Evolutionary conservation across 371 early-diverging fungal genomes (phyloP).

Genomic region (Circinella umbellata): DNA sequence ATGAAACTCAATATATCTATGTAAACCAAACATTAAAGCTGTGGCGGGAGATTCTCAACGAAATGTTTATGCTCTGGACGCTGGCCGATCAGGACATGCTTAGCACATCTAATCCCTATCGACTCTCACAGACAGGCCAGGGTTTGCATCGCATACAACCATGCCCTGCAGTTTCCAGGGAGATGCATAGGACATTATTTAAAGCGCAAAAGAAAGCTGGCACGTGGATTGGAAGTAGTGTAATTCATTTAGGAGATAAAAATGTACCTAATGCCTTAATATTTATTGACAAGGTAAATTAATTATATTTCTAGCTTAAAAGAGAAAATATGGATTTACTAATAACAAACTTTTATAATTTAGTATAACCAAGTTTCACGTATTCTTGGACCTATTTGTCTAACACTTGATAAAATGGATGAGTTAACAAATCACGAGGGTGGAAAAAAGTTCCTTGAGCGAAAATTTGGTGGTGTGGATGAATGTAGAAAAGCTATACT

Average conservation of each 20-base stretch:
- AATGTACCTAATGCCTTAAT: constrained; percentile 92
- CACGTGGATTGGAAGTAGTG: constrained; percentile 94
- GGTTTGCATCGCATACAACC: constrained; percentile 89
- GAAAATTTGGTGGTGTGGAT: constrained; percentile 70
- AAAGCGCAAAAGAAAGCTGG: constrained; percentile 86
- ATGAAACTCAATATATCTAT: constrained; percentile 91
- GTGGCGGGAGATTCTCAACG: constrained; percentile 95
- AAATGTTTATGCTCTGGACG: constrained; percentile 96
- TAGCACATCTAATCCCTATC: constrained; percentile 70
- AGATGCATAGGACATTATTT: constrained; percentile 90
- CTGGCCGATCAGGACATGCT: constrained; percentile 91
- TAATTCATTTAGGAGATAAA: constrained; percentile 95
- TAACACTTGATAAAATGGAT: constrained; percentile 77
- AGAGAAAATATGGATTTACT: too few species aligned
- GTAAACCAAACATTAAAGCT: constrained; percentile 92
- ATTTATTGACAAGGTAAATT: constrained; percentile 89
- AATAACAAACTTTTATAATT: too few species aligned
- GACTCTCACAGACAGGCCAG: constrained; percentile 95
- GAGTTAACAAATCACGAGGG: constrained; percentile 60
- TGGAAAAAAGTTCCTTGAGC: constrained; percentile 66
- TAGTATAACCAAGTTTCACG: constrained; percentile 95
- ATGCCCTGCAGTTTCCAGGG: constrained; percentile 83
- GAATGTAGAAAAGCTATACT: constrained; percentile 74
- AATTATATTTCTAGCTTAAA: neutral
- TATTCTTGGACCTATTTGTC: constrained; percentile 88